Percentiles rank a stretch among this genome's conserved stretches.
phyloP scores from a whole-genome alignment of 1,139 yeast species.

The Keqinozyma sinolaborantium region DNA sequence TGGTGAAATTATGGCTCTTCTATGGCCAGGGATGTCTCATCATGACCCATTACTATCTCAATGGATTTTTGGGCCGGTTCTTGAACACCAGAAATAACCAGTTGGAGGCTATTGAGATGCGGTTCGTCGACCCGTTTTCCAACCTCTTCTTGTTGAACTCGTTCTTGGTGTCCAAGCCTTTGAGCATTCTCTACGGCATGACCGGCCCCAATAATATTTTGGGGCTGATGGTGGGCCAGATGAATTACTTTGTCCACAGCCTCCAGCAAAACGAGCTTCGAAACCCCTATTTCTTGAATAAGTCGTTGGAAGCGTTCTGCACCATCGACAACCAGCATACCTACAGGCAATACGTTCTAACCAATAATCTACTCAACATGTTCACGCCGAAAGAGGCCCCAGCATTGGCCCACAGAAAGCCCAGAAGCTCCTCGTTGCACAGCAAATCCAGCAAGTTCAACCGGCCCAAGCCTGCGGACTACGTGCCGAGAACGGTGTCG shows the following conservation, averaged over 20 bases:
- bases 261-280: conserved; percentile 2
- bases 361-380: conserved; percentile 9
- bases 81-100: conserved; percentile 4
- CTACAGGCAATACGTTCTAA: conserved; percentile 10
- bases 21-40: conserved; percentile 25
- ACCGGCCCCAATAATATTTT: conserved; percentile 9
- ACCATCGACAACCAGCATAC: conserved; percentile 11
- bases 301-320: conserved; percentile 11
- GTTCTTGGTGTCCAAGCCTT: conserved; percentile 2
- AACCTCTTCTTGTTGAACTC: conserved; percentile 8
- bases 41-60: conserved; percentile 12
- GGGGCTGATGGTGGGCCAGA: conserved; percentile 5
- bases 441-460: not conserved
- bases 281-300: conserved; percentile 9
- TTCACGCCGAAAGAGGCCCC: conserved; percentile 4
- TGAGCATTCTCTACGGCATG: conserved; percentile 3
- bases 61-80: conserved; percentile 2
- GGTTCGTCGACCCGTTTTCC: conserved; percentile 13
- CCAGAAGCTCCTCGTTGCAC: not conserved
- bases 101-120: conserved; percentile 12
- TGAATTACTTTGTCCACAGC: conserved; percentile 5
- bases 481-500: not conserved
- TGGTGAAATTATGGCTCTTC: conserved; percentile 22
- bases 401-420: not conserved
- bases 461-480: too few relatives aligned